These are phyloP conservation scores for Akanthomyces uredinophilus DNA, from an alignment of 2,329 filamentous ascomycete species.

Conservation along the genomic window DNA sequence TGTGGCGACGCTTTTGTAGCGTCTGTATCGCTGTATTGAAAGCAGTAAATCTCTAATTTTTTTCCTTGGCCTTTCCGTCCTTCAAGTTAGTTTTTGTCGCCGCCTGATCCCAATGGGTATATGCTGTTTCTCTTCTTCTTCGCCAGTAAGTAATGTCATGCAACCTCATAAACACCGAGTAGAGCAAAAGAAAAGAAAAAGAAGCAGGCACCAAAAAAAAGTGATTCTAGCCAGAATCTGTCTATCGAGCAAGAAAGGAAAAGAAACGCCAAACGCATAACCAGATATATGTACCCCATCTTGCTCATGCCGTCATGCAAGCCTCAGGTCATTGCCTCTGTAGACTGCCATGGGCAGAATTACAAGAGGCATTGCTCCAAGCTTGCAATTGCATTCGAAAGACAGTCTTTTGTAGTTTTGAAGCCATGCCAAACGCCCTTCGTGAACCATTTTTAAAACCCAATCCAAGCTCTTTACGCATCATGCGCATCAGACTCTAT, in stretches of 20 bases:
- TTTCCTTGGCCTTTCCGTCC: background rate
- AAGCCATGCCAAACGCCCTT: background rate
- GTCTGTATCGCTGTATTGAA: background rate
- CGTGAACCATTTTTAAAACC: background rate
- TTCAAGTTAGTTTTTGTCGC: background rate
- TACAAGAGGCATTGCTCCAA: background rate
- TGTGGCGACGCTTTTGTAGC: background rate
- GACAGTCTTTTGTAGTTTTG: background rate
- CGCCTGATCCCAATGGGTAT: slow-evolving; percentile 5
- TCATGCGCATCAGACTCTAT: slow-evolving; percentile 6
- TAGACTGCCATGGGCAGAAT: background rate
- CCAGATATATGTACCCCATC: background rate
- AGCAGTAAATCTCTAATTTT: background rate
- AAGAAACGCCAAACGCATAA: background rate
- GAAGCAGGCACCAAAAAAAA: background rate
- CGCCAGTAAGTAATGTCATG: background rate
- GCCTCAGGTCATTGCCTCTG: too few relatives aligned
- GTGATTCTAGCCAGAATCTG: slow-evolving; percentile 14
- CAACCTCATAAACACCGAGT: background rate
- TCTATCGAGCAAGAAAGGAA: background rate
- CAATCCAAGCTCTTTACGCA: background rate
- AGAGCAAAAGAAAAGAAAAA: background rate
- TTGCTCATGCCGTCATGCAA: background rate
- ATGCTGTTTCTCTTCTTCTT: background rate
- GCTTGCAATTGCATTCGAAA: background rate